A percentile compares a stretch with the other conserved stretches of the same genome.
These are phyloP conservation scores for Colletotrichum orchidophilum DNA, from an alignment of 2,329 filamentous ascomycete species.

Conservation along the genomic window DNA sequence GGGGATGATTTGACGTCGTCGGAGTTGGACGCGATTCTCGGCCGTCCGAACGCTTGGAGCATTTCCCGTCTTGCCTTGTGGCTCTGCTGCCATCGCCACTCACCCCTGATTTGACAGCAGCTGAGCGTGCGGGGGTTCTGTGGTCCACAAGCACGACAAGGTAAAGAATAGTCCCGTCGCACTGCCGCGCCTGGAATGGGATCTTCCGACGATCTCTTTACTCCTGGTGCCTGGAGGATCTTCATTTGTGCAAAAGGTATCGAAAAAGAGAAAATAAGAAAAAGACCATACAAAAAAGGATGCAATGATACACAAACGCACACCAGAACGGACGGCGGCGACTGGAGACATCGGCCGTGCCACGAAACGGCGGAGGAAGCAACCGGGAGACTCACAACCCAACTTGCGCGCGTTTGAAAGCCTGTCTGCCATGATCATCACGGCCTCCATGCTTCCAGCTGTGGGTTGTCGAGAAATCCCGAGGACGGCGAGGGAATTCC, in stretches of 20 bases:
- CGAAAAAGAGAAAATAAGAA: not conserved
- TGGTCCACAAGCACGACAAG: too few species aligned
- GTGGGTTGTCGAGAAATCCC: not conserved
- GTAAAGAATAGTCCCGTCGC: not conserved
- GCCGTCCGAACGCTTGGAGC: slow-evolving; percentile 29
- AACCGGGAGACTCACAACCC: not conserved
- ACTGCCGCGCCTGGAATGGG: not conserved
- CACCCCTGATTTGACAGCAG: not conserved
- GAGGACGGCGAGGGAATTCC: not conserved
- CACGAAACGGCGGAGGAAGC: slow-evolving; percentile 14
- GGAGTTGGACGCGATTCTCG: slow-evolving; percentile 8
- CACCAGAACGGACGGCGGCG: not conserved
- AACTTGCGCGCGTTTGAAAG: not conserved
- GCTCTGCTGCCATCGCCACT: not conserved
- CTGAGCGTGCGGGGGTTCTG: too few species aligned
- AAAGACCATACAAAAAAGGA: not conserved
- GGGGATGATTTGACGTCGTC: not conserved
- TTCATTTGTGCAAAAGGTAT: not conserved
- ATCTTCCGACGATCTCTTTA: slow-evolving; percentile 1
- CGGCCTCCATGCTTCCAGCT: slow-evolving; percentile 20
- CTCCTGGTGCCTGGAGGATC: not conserved
- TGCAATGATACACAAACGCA: not conserved
- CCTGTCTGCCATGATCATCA: slow-evolving; percentile 2
- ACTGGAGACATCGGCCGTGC: not conserved
- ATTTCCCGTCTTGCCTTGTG: not conserved